phyloP scores from a whole-genome alignment of 352 stramenopile species.

The Phytopythium delawarense region DNA sequence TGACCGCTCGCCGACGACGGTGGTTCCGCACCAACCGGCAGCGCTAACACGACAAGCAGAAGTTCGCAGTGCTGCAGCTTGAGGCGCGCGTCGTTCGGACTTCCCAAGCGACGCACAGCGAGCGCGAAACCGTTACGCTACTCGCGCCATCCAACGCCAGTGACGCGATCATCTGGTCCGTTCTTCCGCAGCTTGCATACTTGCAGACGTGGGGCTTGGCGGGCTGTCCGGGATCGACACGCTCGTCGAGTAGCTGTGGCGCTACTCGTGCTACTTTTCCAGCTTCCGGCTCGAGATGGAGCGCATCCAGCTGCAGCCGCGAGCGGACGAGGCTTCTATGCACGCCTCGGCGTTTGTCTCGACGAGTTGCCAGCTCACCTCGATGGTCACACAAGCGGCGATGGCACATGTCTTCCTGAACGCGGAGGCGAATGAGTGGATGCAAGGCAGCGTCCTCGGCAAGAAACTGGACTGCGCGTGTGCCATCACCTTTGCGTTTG shows the following conservation, averaged over 20 bases:
- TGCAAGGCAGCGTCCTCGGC: constrained; percentile 10
- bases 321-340: background rate
- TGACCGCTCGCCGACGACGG: constrained; percentile 6
- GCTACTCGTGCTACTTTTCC: constrained; percentile 18
- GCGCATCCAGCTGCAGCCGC: constrained; percentile 9
- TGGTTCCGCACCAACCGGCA: constrained; percentile 42
- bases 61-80: constrained; percentile 10
- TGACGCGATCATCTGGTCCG: background rate
- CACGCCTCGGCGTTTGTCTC: constrained; percentile 10
- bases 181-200: constrained; percentile 17
- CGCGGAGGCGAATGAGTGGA: background rate
- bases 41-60: constrained; percentile 38
- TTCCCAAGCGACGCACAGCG: background rate
- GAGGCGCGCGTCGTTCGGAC: constrained; percentile 12
- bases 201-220: constrained; percentile 17
- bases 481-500: background rate
- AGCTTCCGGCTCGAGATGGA: constrained; percentile 25
- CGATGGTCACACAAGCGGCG: constrained; percentile 12
- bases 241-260: constrained; percentile 20
- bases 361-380: constrained; percentile 7
- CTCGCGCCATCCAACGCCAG: background rate
- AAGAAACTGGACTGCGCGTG: constrained; percentile 1
- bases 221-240: constrained; percentile 10
- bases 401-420: constrained; percentile 12
- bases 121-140: background rate